These are phyloP conservation scores for Fusarium anguioides DNA, from an alignment of 2,329 filamentous ascomycete genomes.

Conservation along the genomic window DNA sequence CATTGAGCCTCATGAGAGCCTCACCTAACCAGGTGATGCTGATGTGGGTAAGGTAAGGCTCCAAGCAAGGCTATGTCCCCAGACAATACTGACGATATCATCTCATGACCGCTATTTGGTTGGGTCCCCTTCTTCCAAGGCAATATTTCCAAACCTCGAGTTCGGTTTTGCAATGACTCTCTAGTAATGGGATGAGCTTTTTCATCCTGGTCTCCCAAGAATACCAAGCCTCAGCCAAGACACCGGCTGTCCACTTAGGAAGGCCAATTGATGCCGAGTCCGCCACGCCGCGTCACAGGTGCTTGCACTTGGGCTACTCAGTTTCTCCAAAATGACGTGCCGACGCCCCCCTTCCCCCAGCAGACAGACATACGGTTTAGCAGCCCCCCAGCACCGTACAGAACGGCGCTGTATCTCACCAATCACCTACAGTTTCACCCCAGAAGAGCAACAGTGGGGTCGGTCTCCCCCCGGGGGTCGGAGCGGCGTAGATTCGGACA, in stretches of 20 bases:
- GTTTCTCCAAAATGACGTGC: conserved; percentile 40
- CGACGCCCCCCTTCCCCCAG: conserved; percentile 4
- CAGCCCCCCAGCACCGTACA: conserved; percentile 22
- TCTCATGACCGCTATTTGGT: conserved; percentile 23
- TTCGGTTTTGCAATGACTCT: conserved; percentile 29
- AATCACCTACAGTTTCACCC: conserved; percentile 16
- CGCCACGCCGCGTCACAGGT: conserved; percentile 45
- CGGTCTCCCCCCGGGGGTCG: conserved; percentile 1
- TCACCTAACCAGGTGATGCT: conserved; percentile 22
- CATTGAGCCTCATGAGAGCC: conserved; percentile 32
- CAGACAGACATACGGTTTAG: conserved; percentile 19
- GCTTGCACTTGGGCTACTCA: conserved; percentile 12
- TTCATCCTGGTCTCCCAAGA: conserved; percentile 36
- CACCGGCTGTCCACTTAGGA: conserved; percentile 26
- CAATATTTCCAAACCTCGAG: conserved; percentile 13
- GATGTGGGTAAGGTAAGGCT: conserved; percentile 17
- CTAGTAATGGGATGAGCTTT: conserved; percentile 5
- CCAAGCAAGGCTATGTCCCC: conserved; percentile 25
- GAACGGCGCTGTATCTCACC: conserved; percentile 24
- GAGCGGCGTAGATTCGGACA: conserved; percentile 23
- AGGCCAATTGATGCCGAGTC: conserved; percentile 38
- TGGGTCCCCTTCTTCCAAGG: conserved; percentile 29
- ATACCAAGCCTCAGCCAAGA: conserved; percentile 37
- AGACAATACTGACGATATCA: conserved; percentile 24
- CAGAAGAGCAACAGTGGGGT: conserved; percentile 6